Evolutionary conservation across 148 eudicot species (phyloP), one percentile per base, ranked within the genome.

Genomic region (Polygonum maritimum): DNA sequence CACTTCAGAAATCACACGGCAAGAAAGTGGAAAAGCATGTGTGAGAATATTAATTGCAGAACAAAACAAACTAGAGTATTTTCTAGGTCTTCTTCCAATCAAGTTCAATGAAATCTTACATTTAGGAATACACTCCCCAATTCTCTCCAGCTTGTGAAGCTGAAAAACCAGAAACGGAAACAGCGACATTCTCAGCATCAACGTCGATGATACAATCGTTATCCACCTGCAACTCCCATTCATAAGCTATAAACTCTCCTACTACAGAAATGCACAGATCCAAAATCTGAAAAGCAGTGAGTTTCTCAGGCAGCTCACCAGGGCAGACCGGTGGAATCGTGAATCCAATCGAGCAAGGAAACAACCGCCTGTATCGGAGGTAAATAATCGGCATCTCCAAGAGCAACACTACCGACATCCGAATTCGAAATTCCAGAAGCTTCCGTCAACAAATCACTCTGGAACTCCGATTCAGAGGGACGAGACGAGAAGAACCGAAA

Each of bases 1-100:
- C 93, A 95, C 99, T 95, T 82, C 82, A 85, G 89, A 79, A 81
- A 88, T 81, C 85, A 84, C 79, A 80, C 78, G 80, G 78, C 74
- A 79, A 76, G 79, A 80, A 81, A 82, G 71, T 35, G 33, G 82
- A 82, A 77, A 60, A 26, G 60, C 33, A 35, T 57, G 82, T 67
- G 84, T 80, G 87, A 73, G 74, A 48, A 78, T 13, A 74, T 40
- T n/a, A n/a, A n/a, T n/a, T 67, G 54, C 7, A 31, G 5, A 62
- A 62, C 0, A 62, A 3, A 26, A 65, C 62, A 19, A 7, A 55
- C 19, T 55, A 19, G 62, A 19, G 60, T 11, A 49, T 49, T 49
- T 16, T 49, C 2, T 31, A 12, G 41, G 12, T 65, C 13, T 12
- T 65, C n/a, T 65, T 65, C 33, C 49, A 57, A 71, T 55, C 19